Evolutionary conservation across 2,329 filamentous ascomycete genomes (phyloP), one percentile per base, ranked within the genome.

Genomic region (Tolypocladium ophioglossoides): DNA sequence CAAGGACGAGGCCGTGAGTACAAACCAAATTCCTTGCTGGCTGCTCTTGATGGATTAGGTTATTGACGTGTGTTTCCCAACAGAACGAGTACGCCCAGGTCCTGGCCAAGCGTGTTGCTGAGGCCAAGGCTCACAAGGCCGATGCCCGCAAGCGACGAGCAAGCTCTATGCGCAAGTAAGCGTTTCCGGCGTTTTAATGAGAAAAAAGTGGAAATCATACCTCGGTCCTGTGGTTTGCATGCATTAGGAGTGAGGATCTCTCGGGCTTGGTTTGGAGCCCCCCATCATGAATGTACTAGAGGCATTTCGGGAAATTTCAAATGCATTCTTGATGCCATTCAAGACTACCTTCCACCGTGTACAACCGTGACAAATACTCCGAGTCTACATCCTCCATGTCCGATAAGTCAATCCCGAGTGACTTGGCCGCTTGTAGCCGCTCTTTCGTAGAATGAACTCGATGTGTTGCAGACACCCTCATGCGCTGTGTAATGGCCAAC

Each of bases 1-100:
- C 80, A 96, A 96, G 86, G 94, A 99, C 74, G 92, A 95, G 83
- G 94, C 94, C 72, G 94, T 96, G 90, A 74, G 88, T 85, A 62
- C 53, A 40, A 20, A 37, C 10, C 24, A 9, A 4, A 14, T 49
- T 10, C 37, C 8, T 11, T 46, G 11, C 47, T 4, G 10, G 1
- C 11, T 24, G 27, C 4, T 3, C 9, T 2, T 2, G 51, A 48
- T 53, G 32, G 54, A 39, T 52, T n/a, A 20, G 18, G 27, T 9
- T 18, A 18, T 2, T 27, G 37, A 40, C 57, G 62, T 51, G 62
- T 74, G 76, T 67, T 78, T 66, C 16, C 40, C n/a, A 52, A 52
- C 67, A 97, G 92, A 91, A 89, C 80, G 94, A 99, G 80, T 99
- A 99, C 78, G 86, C 91, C 68, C 85, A 92, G 78, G 78, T 97